These are phyloP conservation scores for Metschnikowia picachoensis DNA, from an alignment of 805 yeast species.

Conservation along the genomic window DNA sequence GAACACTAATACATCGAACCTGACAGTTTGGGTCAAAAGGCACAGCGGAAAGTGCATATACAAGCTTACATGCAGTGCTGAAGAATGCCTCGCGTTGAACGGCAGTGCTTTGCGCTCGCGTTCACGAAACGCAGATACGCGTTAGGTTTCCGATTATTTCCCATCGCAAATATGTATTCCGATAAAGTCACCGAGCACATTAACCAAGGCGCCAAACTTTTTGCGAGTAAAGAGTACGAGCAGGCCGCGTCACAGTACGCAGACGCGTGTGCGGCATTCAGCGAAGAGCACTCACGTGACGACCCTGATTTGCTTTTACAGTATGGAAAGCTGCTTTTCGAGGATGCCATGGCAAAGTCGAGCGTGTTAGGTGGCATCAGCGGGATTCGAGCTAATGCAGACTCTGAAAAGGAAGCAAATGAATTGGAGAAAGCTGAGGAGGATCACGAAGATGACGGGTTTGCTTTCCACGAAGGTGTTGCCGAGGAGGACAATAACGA, in stretches of 20 bases:
- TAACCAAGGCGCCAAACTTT: conserved; percentile 59
- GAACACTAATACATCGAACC: too few relatives aligned
- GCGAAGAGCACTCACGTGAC: conserved; percentile 47
- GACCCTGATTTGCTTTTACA: conserved; percentile 72
- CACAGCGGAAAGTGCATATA: too few relatives aligned
- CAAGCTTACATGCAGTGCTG: too few relatives aligned
- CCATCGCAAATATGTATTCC: conserved; percentile 11
- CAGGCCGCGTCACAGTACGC: conserved; percentile 68
- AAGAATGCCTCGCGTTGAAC: too few relatives aligned
- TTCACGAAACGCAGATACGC: too few relatives aligned
- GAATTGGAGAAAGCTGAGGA: conserved; percentile 13
- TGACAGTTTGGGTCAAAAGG: too few relatives aligned
- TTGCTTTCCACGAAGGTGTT: conserved; percentile 14
- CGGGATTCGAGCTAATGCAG: background rate
- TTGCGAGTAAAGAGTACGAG: conserved; percentile 63
- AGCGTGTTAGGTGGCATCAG: conserved; percentile 60
- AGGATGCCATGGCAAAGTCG: conserved; percentile 67
- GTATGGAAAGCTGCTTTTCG: conserved; percentile 79
- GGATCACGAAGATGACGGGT: conserved; percentile 6
- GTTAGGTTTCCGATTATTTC: too few relatives aligned
- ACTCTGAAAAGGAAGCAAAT: background rate
- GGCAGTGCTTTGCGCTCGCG: too few relatives aligned
- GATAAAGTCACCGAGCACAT: conserved; percentile 22
- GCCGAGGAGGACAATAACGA: conserved; percentile 15
- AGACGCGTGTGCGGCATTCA: conserved; percentile 61